A percentile compares a stretch with the other conserved stretches of the same genome.
Evolutionary conservation across 352 stramenopile genomes (phyloP).

Genomic region (Phytopythium delawarense): DNA sequence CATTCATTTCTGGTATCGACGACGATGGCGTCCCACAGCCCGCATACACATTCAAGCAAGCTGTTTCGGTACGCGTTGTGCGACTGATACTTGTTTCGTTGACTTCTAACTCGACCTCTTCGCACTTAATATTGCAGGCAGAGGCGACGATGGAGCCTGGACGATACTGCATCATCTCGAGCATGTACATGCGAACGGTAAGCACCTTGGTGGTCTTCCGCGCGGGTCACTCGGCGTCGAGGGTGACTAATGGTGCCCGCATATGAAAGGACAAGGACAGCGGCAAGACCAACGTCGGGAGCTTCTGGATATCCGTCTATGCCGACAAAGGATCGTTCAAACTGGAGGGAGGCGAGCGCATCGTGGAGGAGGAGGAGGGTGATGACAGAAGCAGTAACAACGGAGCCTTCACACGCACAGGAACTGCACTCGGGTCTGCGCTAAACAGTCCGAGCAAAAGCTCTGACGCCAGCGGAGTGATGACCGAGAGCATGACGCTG

Average conservation of each 20-base stretch:
- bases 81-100: background rate
- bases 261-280: slow-evolving; percentile 60
- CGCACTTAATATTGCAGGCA: slow-evolving; percentile 25
- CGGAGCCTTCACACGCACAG: background rate
- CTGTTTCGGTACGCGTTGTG: slow-evolving; percentile 44
- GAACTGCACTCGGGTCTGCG: slow-evolving; percentile 10
- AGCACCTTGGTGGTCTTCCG: background rate
- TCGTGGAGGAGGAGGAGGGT: slow-evolving; percentile 78
- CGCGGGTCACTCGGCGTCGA: too few species aligned
- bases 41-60: slow-evolving; percentile 83
- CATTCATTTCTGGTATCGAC: slow-evolving; percentile 55
- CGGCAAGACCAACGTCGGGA: slow-evolving; percentile 73
- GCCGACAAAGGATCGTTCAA: slow-evolving; percentile 61
- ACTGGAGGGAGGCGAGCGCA: slow-evolving; percentile 68
- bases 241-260: background rate
- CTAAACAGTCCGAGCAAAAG: slow-evolving; percentile 29
- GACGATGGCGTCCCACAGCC: slow-evolving; percentile 67
- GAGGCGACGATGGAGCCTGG: slow-evolving; percentile 70
- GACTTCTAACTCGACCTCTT: background rate
- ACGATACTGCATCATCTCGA: slow-evolving; percentile 78
- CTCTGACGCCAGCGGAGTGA: slow-evolving; percentile 19
- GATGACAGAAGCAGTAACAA: slow-evolving; percentile 23
- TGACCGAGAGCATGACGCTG: slow-evolving; percentile 22
- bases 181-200: slow-evolving; percentile 87
- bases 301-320: slow-evolving; percentile 83